phyloP scores from a whole-genome alignment of 345 rosid genomes.

The Syzygium aromaticum region DNA sequence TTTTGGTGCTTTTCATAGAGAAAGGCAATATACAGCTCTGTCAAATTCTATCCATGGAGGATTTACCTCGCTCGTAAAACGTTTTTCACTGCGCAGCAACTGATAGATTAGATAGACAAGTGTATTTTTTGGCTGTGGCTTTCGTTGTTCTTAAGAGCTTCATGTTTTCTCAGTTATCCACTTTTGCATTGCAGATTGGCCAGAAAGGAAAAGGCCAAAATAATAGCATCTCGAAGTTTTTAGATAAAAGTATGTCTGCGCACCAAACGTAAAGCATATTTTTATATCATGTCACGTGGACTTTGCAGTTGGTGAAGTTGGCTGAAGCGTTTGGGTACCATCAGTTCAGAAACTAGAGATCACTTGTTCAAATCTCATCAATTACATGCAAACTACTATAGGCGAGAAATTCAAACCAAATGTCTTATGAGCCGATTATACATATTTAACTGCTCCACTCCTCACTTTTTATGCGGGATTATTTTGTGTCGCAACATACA shows the following conservation, averaged over 20 bases:
- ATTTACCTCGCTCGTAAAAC: not conserved
- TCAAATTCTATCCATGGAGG: not conserved
- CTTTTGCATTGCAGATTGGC: not conserved
- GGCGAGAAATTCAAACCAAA: not conserved
- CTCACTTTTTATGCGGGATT: too few species aligned
- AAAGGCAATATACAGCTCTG: not conserved
- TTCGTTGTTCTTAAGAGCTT: not conserved
- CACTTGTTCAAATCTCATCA: not conserved
- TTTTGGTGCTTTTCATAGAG: not conserved
- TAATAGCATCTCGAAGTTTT: not conserved
- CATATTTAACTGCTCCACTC: too few species aligned
- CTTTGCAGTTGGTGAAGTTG: not conserved
- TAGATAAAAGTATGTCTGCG: fast-evolving
- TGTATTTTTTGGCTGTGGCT: not conserved
- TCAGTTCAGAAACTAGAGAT: fast-evolving
- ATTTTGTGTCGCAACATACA: too few species aligned
- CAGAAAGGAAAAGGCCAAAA: not conserved
- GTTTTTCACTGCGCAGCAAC: not conserved
- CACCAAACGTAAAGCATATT: not conserved
- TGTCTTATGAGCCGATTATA: too few species aligned
- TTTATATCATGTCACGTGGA: not conserved
- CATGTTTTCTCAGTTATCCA: not conserved
- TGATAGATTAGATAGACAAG: not conserved
- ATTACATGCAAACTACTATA: not conserved
- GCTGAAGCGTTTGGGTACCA: fast-evolving